Evolutionary conservation across 495 filamentous ascomycete species (phyloP).

Genomic region (Penicillium simplicissimum): DNA sequence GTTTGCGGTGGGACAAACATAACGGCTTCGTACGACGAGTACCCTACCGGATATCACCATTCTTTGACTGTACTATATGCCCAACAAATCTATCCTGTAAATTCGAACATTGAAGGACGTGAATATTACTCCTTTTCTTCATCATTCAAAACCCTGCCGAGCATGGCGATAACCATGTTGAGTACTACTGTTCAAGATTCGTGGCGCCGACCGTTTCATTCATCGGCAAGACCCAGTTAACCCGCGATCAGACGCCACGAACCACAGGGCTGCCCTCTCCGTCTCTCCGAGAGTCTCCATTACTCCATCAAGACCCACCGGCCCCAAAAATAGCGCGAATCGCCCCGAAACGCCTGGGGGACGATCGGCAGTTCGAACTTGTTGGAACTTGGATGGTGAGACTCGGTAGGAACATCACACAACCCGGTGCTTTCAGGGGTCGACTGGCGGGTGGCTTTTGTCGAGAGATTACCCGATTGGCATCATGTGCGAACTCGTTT

Average conservation of each 20-base stretch:
- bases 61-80: background rate
- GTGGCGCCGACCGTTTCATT: background rate
- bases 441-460: background rate
- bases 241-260: background rate
- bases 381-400: conserved; percentile 12
- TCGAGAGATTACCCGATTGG: background rate
- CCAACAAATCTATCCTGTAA: background rate
- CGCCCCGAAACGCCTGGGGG: conserved; percentile 4
- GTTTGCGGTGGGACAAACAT: conserved; percentile 4
- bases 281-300: no score
- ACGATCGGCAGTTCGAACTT: background rate
- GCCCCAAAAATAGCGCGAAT: conserved; percentile 3
- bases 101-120: background rate
- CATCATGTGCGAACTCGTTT: conserved; percentile 2
- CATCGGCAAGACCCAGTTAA: background rate
- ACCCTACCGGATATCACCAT: background rate
- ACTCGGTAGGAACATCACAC: conserved; percentile 4
- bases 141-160: background rate
- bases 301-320: conserved; percentile 2
- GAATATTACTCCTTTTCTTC: background rate
- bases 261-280: background rate
- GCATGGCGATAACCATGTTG: background rate
- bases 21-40: background rate
- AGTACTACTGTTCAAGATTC: background rate
- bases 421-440: background rate